These are phyloP conservation scores for Paraphoma chrysanthemicola DNA, from an alignment of 2,329 filamentous ascomycete genomes.

Conservation along the genomic window DNA sequence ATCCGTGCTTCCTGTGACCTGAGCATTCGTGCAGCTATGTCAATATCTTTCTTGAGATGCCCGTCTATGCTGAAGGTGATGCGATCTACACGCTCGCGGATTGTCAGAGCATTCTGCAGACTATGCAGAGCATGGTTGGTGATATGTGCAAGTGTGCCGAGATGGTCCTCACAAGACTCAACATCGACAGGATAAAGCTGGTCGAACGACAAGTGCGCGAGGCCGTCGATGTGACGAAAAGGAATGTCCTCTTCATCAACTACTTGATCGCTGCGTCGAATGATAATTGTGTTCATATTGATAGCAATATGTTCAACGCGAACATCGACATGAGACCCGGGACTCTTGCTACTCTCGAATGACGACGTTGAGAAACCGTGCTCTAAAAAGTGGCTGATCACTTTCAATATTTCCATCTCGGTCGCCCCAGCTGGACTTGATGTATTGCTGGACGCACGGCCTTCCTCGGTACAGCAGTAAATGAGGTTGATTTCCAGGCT, in stretches of 20 bases:
- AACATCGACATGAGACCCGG: background rate
- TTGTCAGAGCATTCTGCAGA: background rate
- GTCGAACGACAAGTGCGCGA: conserved; percentile 15
- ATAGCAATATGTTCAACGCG: conserved; percentile 7
- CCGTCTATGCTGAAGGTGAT: conserved; percentile 1
- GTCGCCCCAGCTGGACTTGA: background rate
- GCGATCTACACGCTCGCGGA: conserved; percentile 4
- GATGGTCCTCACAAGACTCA: background rate
- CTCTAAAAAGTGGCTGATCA: background rate
- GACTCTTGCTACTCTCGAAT: background rate
- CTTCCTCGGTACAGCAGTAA: conserved; percentile 12
- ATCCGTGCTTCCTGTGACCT: background rate
- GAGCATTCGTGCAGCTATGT: background rate
- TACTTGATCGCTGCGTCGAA: conserved; percentile 4
- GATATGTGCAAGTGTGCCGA: background rate
- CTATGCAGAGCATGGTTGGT: background rate
- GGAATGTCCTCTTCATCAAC: conserved; percentile 14
- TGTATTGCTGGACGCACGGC: background rate
- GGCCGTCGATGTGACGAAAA: conserved; percentile 12
- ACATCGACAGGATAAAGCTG: conserved; percentile 9
- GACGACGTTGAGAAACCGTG: background rate
- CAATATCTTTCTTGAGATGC: background rate
- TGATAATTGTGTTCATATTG: conserved; percentile 10
- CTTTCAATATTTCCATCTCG: background rate
- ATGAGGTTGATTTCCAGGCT: conserved; percentile 14